Conservation (phyloP, 1,284 basidiomycete species). For the Heliocybe sulcata region DNA sequence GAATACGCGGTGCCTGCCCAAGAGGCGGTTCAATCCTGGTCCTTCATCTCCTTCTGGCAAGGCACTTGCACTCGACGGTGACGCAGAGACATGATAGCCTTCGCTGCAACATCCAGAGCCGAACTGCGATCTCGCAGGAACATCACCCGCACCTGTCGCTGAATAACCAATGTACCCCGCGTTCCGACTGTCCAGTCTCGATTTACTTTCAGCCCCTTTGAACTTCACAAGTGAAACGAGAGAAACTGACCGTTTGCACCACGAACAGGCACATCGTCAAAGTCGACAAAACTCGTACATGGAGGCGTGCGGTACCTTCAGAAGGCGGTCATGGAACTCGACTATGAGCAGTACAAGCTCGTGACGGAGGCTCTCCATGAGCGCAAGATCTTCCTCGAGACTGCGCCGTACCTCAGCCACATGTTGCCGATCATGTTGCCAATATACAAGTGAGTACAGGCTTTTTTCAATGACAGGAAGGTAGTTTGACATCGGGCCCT, state of each 20-base stretch:
- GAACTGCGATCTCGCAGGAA: too few relatives aligned
- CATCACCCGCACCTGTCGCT: too few relatives aligned
- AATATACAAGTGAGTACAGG: slow-evolving; percentile 66
- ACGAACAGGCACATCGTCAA: slow-evolving; percentile 83
- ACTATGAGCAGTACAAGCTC: slow-evolving; percentile 96
- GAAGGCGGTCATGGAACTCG: slow-evolving; percentile 93
- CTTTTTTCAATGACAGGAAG: background rate
- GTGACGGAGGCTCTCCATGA: slow-evolving; percentile 93
- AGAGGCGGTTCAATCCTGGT: background rate
- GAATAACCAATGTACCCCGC: too few relatives aligned
- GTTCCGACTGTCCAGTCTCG: background rate
- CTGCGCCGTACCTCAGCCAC: slow-evolving; percentile 87
- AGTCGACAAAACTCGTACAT: slow-evolving; percentile 97
- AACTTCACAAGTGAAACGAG: background rate
- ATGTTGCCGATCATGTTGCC: slow-evolving; percentile 96
- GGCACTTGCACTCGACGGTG: background rate
- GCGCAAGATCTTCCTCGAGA: slow-evolving; percentile 90
- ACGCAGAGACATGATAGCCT: too few relatives aligned
- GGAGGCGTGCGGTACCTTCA: slow-evolving; percentile 97
- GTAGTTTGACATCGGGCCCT: slow-evolving; percentile 7
- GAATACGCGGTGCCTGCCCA: background rate
- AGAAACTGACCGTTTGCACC: background rate
- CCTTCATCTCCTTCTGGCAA: background rate
- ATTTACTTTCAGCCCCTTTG: background rate
- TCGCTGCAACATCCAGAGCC: too few relatives aligned